A percentile compares a stretch with the other conserved stretches of the same genome.
These are phyloP conservation scores for Xylariaceae sp. DNA, from an alignment of 2,329 filamentous ascomycete genomes.

Conservation along the genomic window DNA sequence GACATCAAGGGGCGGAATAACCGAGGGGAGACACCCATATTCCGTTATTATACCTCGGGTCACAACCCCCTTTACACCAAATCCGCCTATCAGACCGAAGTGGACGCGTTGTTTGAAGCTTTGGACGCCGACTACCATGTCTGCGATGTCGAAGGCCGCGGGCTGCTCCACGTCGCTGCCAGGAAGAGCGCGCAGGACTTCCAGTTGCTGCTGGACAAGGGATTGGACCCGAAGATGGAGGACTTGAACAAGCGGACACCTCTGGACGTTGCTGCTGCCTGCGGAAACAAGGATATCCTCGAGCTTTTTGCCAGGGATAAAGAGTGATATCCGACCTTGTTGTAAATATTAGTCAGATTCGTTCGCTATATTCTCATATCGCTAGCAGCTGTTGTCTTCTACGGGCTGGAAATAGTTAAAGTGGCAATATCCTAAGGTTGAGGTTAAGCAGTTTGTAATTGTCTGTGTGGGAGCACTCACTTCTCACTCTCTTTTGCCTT, in stretches of 20 bases:
- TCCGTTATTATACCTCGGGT: too few relatives aligned
- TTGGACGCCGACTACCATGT: not conserved
- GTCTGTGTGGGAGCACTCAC: too few relatives aligned
- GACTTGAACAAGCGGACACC: constrained; percentile 4
- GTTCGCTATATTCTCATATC: too few relatives aligned
- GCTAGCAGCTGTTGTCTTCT: too few relatives aligned
- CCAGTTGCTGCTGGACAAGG: constrained; percentile 1
- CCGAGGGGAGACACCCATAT: constrained; percentile 5
- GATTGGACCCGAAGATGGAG: constrained; percentile 6
- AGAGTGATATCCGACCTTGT: not conserved
- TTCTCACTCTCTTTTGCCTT: too few relatives aligned
- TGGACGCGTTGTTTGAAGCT: not conserved
- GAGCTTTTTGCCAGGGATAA: constrained; percentile 5
- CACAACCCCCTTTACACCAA: not conserved
- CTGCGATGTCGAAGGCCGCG: constrained; percentile 1
- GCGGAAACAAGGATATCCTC: constrained; percentile 2
- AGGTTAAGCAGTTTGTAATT: too few relatives aligned
- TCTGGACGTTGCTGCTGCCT: constrained; percentile 8
- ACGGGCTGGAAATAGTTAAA: too few relatives aligned
- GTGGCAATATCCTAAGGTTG: too few relatives aligned
- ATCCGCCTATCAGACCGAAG: not conserved
- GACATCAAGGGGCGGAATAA: constrained; percentile 3
- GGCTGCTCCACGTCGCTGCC: constrained; percentile 4
- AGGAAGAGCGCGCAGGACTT: not conserved
- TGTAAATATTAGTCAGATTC: too few relatives aligned